Evolutionary conservation across 2,329 filamentous ascomycete species (phyloP), one percentile per base, ranked within the genome.

Genomic region (Calycina herbarum): DNA sequence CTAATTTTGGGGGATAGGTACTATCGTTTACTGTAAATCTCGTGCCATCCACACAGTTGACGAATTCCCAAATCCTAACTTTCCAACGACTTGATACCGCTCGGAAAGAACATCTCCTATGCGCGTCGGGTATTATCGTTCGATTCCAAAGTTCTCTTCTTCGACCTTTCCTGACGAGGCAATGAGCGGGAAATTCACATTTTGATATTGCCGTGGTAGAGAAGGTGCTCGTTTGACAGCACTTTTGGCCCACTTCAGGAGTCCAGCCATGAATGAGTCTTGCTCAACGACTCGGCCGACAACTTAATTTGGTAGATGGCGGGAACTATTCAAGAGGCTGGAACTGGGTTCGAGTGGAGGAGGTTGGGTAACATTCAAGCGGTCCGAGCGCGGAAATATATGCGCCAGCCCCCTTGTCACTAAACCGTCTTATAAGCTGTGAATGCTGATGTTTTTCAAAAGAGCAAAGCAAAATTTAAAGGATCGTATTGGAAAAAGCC

Each of bases 41-140:
- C 62, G 51, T 42, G 61, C 62, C 48, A 59, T 57, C 66, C 66
- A 69, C 13, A 66, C 63, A 5, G 66, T 69, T 27, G 67, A 69
- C 33, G 66, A 64, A 62, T 51, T 64, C 59, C 67, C 67, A 66
- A 69, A 69, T 45, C 67, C 67, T 5, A 69, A 63, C 61, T 69
- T 69, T 57, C 65, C 67, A 48, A 69, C 66, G 33, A 69, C 40
- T 64, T 54, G 66, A 62, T 69, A 69, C 20, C 66, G 63, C 5
- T 33, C 63, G 57, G 61, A 66, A 58, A 69, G 61, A 54, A 69
- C 42, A 38, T 69, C 66, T 31, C 67, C 67, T 56, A 69, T 67
- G 4, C 42, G 65, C 24, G 59, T 56, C 24, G 67, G 67, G 51
- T 69, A 69, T 40, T 69, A 69, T 62, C 64, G 61, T 11, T 66